phyloP scores from a whole-genome alignment of 2,329 filamentous ascomycete species.

The Dryadomyces quercivorus region DNA sequence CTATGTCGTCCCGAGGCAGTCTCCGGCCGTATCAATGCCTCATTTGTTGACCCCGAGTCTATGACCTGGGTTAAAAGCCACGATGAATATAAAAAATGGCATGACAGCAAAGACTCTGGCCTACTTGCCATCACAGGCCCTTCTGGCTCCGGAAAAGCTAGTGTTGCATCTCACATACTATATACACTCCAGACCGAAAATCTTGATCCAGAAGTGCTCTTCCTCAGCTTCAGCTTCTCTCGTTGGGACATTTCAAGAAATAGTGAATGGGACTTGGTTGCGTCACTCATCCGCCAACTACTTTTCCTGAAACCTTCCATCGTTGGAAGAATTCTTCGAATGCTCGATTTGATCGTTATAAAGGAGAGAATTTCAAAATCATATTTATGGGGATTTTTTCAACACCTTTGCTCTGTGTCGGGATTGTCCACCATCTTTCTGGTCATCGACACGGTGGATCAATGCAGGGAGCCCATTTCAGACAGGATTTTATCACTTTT shows the following conservation, averaged over 20 bases:
- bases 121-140: not conserved
- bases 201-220: not conserved
- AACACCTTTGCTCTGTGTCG: not conserved
- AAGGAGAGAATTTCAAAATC: not conserved
- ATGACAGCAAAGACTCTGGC: not conserved
- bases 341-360: not conserved
- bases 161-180: not conserved
- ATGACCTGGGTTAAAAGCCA: conserved; percentile 1
- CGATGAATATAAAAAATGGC: conserved; percentile 1
- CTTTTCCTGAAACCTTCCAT: not conserved
- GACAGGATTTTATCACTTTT: not conserved
- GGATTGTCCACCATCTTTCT: not conserved
- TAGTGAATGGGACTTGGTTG: conserved; percentile 1
- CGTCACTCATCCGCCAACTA: conserved; percentile 5
- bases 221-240: conserved; percentile 7
- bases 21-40: not conserved
- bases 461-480: not conserved
- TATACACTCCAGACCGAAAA: not conserved
- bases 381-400: not conserved
- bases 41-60: not conserved
- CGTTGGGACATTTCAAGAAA: not conserved
- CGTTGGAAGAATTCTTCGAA: not conserved
- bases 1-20: not conserved
- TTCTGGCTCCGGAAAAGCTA: conserved; percentile 1
- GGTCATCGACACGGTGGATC: not conserved